Conservation (phyloP, 129 eudicot species). For the Heracleum sosnowskyi region DNA sequence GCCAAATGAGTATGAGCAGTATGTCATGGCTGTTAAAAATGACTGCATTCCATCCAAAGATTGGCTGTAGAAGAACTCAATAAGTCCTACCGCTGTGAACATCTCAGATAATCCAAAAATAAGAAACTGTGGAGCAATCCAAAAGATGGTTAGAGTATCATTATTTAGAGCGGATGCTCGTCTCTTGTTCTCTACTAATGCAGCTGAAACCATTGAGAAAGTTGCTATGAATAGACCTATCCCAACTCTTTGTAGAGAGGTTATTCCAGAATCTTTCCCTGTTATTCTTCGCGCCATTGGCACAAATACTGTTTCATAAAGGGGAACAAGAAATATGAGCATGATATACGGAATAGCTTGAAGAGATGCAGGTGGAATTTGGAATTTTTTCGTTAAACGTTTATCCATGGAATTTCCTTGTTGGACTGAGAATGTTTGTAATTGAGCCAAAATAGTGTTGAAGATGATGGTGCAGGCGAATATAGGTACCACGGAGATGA, state of each 20-base stretch:
- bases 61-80: constrained; percentile 76
- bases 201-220: constrained; percentile 84
- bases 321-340: constrained; percentile 61
- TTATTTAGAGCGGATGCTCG: constrained; percentile 28
- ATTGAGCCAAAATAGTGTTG: constrained; percentile 82
- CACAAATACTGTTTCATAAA: constrained; percentile 64
- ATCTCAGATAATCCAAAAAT: constrained; percentile 78
- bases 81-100: constrained; percentile 77
- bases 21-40: constrained; percentile 80
- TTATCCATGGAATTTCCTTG: constrained; percentile 62
- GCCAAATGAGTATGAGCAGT: constrained; percentile 81
- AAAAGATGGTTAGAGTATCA: constrained; percentile 46
- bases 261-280: constrained; percentile 53
- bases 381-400: constrained; percentile 37
- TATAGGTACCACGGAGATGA: constrained; percentile 65
- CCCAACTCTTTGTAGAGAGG: constrained; percentile 67
- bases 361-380: constrained; percentile 76
- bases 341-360: constrained; percentile 64
- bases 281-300: constrained; percentile 56
- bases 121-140: constrained; percentile 80
- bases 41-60: constrained; percentile 72
- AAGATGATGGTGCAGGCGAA: constrained; percentile 77
- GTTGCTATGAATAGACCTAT: constrained; percentile 77
- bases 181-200: constrained; percentile 53
- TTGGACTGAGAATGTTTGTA: constrained; percentile 77